Conservation (phyloP, 2,329 filamentous ascomycete genomes). For the Hymenotorrendiella dingleyae region DNA sequence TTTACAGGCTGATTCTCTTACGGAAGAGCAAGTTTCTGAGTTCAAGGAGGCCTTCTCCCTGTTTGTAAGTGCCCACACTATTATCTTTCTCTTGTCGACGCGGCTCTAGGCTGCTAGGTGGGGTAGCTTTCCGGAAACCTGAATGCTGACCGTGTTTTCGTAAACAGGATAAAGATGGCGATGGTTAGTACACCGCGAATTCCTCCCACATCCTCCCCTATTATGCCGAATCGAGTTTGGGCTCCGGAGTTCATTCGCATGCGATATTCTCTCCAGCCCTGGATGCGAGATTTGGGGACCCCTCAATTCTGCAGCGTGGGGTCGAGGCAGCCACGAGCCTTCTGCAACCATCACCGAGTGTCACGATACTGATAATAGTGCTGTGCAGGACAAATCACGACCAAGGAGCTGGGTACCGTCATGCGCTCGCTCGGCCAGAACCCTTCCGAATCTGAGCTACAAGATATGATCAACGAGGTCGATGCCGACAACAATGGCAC, state of each 20-base stretch:
- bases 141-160: constrained; percentile 23
- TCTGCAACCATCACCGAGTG: background rate
- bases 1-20: constrained; percentile 87
- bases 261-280: background rate
- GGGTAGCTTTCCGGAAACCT: constrained; percentile 14
- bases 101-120: constrained; percentile 8
- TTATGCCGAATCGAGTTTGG: too few species aligned
- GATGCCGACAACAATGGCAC: constrained; percentile 90
- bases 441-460: constrained; percentile 81
- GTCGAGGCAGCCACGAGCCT: background rate
- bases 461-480: constrained; percentile 94
- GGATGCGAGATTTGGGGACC: background rate
- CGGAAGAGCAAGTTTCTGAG: constrained; percentile 99
- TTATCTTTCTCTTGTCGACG: too few species aligned
- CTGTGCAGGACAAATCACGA: constrained; percentile 74
- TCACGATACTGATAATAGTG: constrained; percentile 19
- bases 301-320: constrained; percentile 5
- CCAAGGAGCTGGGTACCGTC: constrained; percentile 83
- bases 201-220: background rate
- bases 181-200: constrained; percentile 79
- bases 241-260: too few species aligned
- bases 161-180: constrained; percentile 77
- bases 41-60: constrained; percentile 99
- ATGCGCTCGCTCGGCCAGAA: constrained; percentile 90
- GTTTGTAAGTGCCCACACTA: constrained; percentile 67